Conservation (phyloP, 306 rosid species). For the Oxytropis ochrocephala region DNA sequence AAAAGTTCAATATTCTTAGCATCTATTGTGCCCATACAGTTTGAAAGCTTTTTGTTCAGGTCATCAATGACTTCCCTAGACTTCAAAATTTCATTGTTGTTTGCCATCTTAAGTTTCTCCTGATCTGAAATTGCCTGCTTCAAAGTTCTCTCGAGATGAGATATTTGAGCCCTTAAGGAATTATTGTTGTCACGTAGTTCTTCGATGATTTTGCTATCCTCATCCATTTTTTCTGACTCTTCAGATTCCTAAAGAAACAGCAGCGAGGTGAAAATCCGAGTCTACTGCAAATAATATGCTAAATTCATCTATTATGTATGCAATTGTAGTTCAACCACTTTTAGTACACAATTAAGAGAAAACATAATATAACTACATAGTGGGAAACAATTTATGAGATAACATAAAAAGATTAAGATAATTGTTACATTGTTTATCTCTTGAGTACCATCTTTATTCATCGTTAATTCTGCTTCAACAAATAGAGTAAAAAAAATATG, state of each 20-base stretch:
- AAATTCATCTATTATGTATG: background rate
- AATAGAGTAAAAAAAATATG: constrained; percentile 1
- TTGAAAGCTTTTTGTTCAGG: constrained; percentile 62
- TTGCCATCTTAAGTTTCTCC: constrained; percentile 56
- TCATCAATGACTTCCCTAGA: constrained; percentile 67
- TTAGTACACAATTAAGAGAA: background rate
- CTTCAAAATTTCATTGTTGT: constrained; percentile 51
- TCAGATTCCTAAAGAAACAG: constrained; percentile 66
- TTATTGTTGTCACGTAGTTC: constrained; percentile 65
- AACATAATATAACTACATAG: background rate
- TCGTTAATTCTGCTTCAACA: background rate
- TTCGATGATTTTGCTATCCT: constrained; percentile 84
- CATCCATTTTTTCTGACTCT: constrained; percentile 96
- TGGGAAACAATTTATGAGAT: constrained; percentile 1
- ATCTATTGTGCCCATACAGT: constrained; percentile 60
- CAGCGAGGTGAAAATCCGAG: constrained; percentile 10
- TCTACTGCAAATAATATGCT: background rate
- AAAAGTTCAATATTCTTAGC: constrained; percentile 79
- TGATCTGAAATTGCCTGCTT: constrained; percentile 63
- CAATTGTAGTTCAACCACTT: background rate
- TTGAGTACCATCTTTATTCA: constrained; percentile 1
- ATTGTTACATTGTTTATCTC: background rate
- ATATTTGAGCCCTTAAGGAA: constrained; percentile 48
- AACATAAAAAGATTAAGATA: background rate
- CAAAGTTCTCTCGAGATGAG: constrained; percentile 68